These are phyloP conservation scores for Aspergillus hiratsukae DNA, from an alignment of 2,329 filamentous ascomycete species.

Conservation along the genomic window DNA sequence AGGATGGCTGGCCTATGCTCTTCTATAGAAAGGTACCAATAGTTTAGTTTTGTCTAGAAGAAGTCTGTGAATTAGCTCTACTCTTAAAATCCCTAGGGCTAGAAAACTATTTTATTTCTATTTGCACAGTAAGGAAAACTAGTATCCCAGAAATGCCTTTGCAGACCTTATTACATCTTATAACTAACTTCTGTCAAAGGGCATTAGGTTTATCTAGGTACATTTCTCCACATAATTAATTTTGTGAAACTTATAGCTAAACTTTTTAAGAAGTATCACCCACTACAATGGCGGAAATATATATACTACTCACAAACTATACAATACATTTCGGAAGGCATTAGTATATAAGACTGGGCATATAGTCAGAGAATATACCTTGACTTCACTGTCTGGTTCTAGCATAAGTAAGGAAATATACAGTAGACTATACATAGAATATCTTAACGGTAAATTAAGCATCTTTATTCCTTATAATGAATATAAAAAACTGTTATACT, in stretches of 20 bases:
- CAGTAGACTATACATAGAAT: background rate
- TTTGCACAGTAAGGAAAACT: background rate
- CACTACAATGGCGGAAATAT: no score
- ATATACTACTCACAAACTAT: background rate
- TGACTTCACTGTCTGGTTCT: background rate
- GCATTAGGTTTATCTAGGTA: background rate
- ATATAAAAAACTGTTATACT: slow-evolving; percentile 1
- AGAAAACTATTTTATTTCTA: slow-evolving; percentile 1
- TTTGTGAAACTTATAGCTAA: no score
- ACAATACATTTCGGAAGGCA: background rate
- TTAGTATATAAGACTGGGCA: background rate
- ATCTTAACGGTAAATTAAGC: background rate
- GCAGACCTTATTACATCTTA: background rate
- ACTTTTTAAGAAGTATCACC: no score
- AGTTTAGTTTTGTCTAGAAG: background rate
- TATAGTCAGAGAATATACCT: background rate
- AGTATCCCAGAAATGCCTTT: background rate
- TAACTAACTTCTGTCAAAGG: background rate
- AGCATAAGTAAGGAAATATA: background rate
- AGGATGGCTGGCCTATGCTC: background rate
- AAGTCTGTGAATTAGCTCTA: background rate
- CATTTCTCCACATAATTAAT: no score
- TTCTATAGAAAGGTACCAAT: background rate
- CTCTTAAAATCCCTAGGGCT: slow-evolving; percentile 1
- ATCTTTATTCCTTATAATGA: background rate